A percentile compares a stretch with the other conserved stretches of the same genome.
phyloP scores from a whole-genome alignment of 2,329 filamentous ascomycete species.

The Ambrosiella cleistominuta region DNA sequence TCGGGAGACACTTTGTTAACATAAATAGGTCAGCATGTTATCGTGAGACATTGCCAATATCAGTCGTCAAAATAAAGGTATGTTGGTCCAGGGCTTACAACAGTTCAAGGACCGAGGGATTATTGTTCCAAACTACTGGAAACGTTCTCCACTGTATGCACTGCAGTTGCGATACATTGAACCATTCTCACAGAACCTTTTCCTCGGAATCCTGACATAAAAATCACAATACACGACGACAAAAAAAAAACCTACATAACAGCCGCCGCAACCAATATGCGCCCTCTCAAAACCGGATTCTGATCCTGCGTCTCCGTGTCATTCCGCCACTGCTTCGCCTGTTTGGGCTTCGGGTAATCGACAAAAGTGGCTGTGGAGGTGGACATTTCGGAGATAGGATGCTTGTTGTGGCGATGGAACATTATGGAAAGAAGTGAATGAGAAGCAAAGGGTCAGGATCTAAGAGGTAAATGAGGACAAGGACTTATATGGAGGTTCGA shows the following conservation, averaged over 20 bases:
- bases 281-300: conserved; percentile 55
- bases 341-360: conserved; percentile 25
- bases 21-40: not conserved
- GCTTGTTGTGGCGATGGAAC: not conserved
- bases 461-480: no score
- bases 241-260: conserved; percentile 32
- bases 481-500: no score
- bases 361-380: conserved; percentile 20
- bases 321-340: conserved; percentile 23
- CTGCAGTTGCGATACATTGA: no score
- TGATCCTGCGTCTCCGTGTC: conserved; percentile 26
- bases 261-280: conserved; percentile 41
- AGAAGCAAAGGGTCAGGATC: not conserved
- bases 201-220: not conserved
- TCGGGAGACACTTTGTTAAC: not conserved
- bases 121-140: no score
- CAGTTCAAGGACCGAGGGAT: no score
- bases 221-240: not conserved
- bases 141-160: no score
- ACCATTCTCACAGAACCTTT: not conserved
- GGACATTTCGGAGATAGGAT: no score
- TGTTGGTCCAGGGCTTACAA: no score
- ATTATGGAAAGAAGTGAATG: not conserved
- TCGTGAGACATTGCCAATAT: not conserved
- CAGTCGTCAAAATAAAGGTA: no score